These are phyloP conservation scores for Metarhizium guizhouense DNA, from an alignment of 2,329 filamentous ascomycete species.

Conservation along the genomic window DNA sequence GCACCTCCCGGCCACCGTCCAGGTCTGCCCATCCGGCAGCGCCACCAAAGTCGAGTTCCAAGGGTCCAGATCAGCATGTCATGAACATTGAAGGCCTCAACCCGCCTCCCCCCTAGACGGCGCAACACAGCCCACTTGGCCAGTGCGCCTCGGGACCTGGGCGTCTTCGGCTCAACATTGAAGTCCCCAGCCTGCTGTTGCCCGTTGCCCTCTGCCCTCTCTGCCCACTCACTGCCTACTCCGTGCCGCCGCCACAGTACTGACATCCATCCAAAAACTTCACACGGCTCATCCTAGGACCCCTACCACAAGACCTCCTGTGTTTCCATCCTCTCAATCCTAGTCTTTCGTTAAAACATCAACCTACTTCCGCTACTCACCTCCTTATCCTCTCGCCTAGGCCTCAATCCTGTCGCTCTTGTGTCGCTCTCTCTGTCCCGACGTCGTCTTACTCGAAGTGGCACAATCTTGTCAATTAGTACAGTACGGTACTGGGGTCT, in stretches of 20 bases:
- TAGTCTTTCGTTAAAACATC: conserved; percentile 6
- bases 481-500: too few species aligned
- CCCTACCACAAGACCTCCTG: neutral
- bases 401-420: neutral
- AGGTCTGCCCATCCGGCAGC: too few species aligned
- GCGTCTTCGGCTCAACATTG: too few species aligned
- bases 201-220: neutral
- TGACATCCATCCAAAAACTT: neutral
- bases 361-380: neutral
- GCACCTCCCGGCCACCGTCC: too few species aligned
- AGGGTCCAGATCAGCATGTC: too few species aligned
- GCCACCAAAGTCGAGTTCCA: too few species aligned
- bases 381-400: too few species aligned
- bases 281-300: neutral
- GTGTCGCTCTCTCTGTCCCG: neutral
- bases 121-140: too few species aligned
- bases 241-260: neutral
- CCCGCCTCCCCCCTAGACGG: too few species aligned
- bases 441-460: neutral
- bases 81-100: too few species aligned
- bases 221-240: neutral
- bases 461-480: neutral
- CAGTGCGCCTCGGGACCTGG: too few species aligned
- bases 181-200: too few species aligned
- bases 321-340: neutral